Base-by-base conservation (phyloP, 306 rosid species). In the Malus sieversii region DNA sequence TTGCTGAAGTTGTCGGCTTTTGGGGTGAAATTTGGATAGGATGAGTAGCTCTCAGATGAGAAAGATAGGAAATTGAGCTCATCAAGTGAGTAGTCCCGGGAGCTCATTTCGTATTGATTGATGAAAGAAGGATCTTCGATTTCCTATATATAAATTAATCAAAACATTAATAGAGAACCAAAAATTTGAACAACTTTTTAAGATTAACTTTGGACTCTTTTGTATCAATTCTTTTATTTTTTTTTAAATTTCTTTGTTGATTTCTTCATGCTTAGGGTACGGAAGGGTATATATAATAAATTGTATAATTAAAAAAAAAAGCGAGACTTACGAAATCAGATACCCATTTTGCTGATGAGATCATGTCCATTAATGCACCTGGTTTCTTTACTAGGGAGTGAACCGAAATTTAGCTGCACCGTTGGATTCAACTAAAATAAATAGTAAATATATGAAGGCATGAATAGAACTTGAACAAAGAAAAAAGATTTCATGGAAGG, bases 1-100 rank as follows among this genome's bases (percentile, higher is more conserved):
- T 19, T 58, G 65, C 27, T 18, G n/a, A 57, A 61, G 40, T 27
- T 64, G 30, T 33, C 2, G 32, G 69, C 48, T 30, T 44, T 44
- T 32, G 68, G 75, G 29, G 38, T 57, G 67, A 79, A 73, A 75
- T 75, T 74, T 23, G 74, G 71, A 71, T 66, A 59, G 51, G 87
- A 80, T 13, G 87, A 77, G 80, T 68, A 66, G 55, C 85, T 80
- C 52, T 86, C 87, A 45, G 83, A 46, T 40, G 86, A 78, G 60
- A 73, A 45, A 6, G 84, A 73, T 62, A 66, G 73, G 75, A 86
- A 86, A 72, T 72, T 48, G 38, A 86, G 68, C 25, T 66, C 87
- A 33, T 86, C 89, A 2, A 86, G 52, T 22, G 80, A 44, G 81
- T 74, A 74, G 3, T 75, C 87, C 60, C 80, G 70, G n/a, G 79